A percentile compares a stretch with the other conserved stretches of the same genome.
Conservation (phyloP, 768 basidiomycete species). For the Botryobasidium botryosum region DNA sequence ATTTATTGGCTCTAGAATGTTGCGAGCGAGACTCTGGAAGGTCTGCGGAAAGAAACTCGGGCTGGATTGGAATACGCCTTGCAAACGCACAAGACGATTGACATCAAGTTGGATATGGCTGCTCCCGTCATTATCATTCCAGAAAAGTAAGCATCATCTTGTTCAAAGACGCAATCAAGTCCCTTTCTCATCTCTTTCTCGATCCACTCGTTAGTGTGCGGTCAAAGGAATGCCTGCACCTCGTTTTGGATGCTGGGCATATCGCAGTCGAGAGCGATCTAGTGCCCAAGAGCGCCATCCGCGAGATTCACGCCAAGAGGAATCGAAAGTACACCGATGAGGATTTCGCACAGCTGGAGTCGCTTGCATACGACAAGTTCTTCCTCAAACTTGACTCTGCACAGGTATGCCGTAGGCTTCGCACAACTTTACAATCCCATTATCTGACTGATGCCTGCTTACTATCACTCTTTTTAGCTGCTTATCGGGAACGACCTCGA, state of each 20-base stretch:
- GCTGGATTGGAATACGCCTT: slow-evolving; percentile 88
- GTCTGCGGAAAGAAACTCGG: slow-evolving; percentile 81
- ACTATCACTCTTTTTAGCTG: slow-evolving; percentile 34
- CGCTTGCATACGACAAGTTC: slow-evolving; percentile 89
- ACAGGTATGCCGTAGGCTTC: slow-evolving; percentile 40
- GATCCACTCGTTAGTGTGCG: slow-evolving; percentile 38
- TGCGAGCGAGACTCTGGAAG: slow-evolving; percentile 86
- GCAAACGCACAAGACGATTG: slow-evolving; percentile 86
- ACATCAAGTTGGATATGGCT: slow-evolving; percentile 91
- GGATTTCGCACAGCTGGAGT: slow-evolving; percentile 73
- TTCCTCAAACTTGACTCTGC: slow-evolving; percentile 69
- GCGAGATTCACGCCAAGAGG: slow-evolving; percentile 65
- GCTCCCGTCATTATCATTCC: slow-evolving; percentile 95
- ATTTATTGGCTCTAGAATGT: slow-evolving; percentile 37
- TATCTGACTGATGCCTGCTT: slow-evolving; percentile 4
- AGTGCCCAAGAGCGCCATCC: slow-evolving; percentile 64
- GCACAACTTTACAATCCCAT: background rate
- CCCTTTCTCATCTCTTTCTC: background rate
- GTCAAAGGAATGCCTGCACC: slow-evolving; percentile 57
- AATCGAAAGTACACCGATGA: slow-evolving; percentile 72
- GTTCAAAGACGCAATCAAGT: background rate
- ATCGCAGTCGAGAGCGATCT: slow-evolving; percentile 85
- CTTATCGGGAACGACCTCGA: slow-evolving; percentile 73
- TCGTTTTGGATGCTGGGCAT: slow-evolving; percentile 91
- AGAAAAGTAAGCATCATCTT: slow-evolving; percentile 45